Evolutionary conservation across 106 monocot species (phyloP), one percentile per base, ranked within the genome.

Genomic region (Acanthochlamys bracteata): DNA sequence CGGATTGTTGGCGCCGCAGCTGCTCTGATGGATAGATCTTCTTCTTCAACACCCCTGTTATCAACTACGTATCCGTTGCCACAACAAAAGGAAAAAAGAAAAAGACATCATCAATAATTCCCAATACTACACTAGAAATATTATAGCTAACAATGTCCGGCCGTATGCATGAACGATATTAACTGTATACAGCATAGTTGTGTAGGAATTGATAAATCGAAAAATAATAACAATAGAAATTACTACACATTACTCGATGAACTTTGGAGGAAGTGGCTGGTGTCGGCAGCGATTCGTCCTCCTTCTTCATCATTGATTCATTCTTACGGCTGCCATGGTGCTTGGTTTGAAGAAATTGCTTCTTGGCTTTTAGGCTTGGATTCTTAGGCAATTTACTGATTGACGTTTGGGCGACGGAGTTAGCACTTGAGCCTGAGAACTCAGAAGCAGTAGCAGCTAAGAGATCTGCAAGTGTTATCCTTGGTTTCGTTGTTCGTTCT

Each of bases 381-480:
- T 33, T 49, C 49, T 49, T 17, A 17, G 12, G 49, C 49, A 49
- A 14, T 10, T 4, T 49, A 33, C 6, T 6, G 33, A 33, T 49
- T 49, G 49, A 3, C 49, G 49, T 12, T 8, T 7, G 10, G 10
- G 12, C 9, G 49, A 49, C 49, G 17, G 49, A 49, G 49, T 10
- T 49, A 49, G 1, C 17, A 14, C 2, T 17, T 49, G 49, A 12
- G 10, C 20, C 15, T 55, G n/a, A 21, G 55, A 55, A 55, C 55
- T 55, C 55, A 16, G 61, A 39, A 53, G 22, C 25, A 10, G 66
- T 59, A 3, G 61, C 54, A 14, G 61, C 33, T 0, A 74, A 67
- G 25, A 74, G 67, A 61, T 74, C 74, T 4, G 67, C 74, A 14
- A 74, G 74, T 10, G 74, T 74, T 17, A 60, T 74, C 41, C 74